Evolutionary conservation across 768 basidiomycete species (phyloP), one percentile per base, ranked within the genome.

Genomic region (Boletus fagicola): DNA sequence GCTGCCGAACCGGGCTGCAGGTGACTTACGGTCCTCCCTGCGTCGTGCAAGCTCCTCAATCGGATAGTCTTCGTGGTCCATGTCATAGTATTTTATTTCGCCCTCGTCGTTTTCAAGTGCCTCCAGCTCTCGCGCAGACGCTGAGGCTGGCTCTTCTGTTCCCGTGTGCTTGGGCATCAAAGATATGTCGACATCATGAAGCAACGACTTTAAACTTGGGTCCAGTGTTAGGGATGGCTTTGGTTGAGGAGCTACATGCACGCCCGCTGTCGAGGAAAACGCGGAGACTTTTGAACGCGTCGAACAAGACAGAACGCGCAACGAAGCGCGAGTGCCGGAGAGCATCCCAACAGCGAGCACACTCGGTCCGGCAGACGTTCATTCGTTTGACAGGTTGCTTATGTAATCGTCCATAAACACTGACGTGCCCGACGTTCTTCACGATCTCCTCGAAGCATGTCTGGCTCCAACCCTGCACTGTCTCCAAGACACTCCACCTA

Each of bases 1-100:
- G 62, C 88, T 87, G 18, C 94, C 95, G 69, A 90, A 90, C 24
- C 77, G 75, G 20, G 93, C 92, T 22, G 91, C 92, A 43, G 91
- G 88, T 26, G 92, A 92, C 68, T 89, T 89, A 51, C 83, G 76
- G 44, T 70, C 81, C 68, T 62, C 76, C 62, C 60, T 65, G 31
- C 52, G 65, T 43, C 60, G 65, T 33, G 56, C 55, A 53, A 51
- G 64, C 10, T 74, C 67, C 26, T 71, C 71, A 6, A 55, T 46
- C 13, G 52, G 39, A 24, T 71, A 64, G 26, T 75, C 74, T 42
- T 74, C 75, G 26, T 72, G 71, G 44, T 61, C 66, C 31, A 73
- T 66, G 26, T 74, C 70, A 54, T 76, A 70, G 42, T 69, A 64
- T 20, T 64, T 53, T 49, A 68, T 68, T 36, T 72, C 59, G 18